A percentile compares a stretch with the other conserved stretches of the same genome.
phyloP scores from a whole-genome alignment of 2,329 filamentous ascomycete species.

The Colletotrichum aenigma region DNA sequence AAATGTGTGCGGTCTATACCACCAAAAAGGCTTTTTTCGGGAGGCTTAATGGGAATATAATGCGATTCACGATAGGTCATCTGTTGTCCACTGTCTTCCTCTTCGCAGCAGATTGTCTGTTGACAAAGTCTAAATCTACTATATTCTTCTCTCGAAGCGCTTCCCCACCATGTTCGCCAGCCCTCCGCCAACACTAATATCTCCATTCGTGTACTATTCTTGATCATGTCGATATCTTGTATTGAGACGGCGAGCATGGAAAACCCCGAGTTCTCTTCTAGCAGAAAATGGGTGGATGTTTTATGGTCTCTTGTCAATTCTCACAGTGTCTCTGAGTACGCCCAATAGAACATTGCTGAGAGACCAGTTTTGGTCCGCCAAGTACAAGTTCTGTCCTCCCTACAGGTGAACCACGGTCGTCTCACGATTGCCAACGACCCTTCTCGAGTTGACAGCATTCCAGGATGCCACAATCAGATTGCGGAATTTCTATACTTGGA shows the following conservation, averaged over 20 bases:
- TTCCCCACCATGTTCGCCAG: neutral
- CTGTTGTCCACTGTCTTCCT: neutral
- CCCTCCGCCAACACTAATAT: neutral
- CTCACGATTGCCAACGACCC: neutral
- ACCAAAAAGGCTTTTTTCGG: neutral
- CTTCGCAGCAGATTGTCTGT: constrained; percentile 1
- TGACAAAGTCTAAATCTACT: neutral
- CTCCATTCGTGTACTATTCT: neutral
- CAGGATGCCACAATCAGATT: neutral
- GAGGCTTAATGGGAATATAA: constrained; percentile 20
- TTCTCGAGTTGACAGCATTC: neutral
- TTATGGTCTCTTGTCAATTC: constrained; percentile 40
- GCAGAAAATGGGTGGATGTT: constrained; percentile 14
- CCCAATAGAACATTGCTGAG: constrained; percentile 35
- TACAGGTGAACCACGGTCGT: neutral
- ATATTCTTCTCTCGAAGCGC: constrained; percentile 32
- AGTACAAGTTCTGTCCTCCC: neutral
- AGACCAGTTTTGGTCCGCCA: constrained; percentile 45
- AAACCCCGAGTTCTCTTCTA: neutral
- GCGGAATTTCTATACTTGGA: neutral
- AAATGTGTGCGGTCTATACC: constrained; percentile 23
- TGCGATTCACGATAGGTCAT: constrained; percentile 23
- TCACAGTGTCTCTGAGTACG: constrained; percentile 23
- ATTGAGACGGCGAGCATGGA: neutral
- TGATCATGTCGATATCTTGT: neutral